Evolutionary conservation across 768 basidiomycete species (phyloP).

Genomic region (Daedalea quercina): DNA sequence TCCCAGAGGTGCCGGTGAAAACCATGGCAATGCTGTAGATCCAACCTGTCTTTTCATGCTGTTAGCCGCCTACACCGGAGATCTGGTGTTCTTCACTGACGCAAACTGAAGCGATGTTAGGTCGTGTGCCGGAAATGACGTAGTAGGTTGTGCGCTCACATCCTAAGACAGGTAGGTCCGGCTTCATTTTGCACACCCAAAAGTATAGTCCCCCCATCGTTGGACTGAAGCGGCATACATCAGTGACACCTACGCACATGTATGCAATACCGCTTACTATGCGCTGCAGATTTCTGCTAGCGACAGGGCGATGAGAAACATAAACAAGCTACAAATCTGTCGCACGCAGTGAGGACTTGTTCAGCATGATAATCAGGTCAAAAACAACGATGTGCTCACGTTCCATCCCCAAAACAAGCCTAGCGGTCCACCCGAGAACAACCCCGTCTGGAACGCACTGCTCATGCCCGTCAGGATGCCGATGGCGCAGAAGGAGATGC

Average conservation of each 20-base stretch:
- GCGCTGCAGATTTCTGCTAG: constrained; percentile 55
- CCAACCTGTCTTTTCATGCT: constrained; percentile 40
- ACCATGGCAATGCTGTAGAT: constrained; percentile 56
- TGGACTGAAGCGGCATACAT: constrained; percentile 27
- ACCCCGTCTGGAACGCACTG: constrained; percentile 51
- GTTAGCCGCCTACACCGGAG: not conserved
- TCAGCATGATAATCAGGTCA: not conserved
- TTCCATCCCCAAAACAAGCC: constrained; percentile 63
- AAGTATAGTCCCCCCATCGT: constrained; percentile 57
- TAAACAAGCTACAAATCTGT: constrained; percentile 50
- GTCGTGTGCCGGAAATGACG: not conserved
- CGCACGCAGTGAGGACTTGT: not conserved
- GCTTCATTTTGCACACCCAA: constrained; percentile 59
- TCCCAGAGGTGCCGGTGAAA: constrained; percentile 54
- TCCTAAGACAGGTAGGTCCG: constrained; percentile 43
- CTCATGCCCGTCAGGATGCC: constrained; percentile 57
- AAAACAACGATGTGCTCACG: constrained; percentile 23
- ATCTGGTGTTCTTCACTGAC: not conserved
- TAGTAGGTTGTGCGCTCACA: constrained; percentile 28
- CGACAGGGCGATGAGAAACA: constrained; percentile 50
- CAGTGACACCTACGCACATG: not conserved
- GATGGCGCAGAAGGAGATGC: constrained; percentile 55
- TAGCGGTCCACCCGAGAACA: constrained; percentile 51
- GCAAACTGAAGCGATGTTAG: constrained; percentile 3
- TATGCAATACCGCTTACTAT: constrained; percentile 32